Conservation (phyloP, 495 filamentous ascomycete genomes). For the Melanomma pulvis-pyrius region DNA sequence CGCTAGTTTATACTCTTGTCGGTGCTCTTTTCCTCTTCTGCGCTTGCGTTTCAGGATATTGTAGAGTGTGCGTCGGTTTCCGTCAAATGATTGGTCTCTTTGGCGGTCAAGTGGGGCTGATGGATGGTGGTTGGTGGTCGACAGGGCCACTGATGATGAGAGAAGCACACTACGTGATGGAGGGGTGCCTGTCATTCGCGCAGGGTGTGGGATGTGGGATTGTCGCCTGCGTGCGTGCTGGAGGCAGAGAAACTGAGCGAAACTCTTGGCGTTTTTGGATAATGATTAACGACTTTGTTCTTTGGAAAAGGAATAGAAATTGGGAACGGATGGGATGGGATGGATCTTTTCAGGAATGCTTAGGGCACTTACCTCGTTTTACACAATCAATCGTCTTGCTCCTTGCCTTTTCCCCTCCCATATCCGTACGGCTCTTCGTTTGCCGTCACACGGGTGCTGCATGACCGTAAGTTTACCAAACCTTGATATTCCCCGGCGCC, state of each 20-base stretch:
- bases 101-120: constrained; percentile 16
- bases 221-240: constrained; percentile 1
- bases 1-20: not conserved
- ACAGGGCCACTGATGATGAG: constrained; percentile 1
- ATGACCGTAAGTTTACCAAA: constrained; percentile 1
- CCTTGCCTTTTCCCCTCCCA: not conserved
- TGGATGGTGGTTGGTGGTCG: constrained; percentile 16
- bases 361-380: constrained; percentile 10
- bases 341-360: not conserved
- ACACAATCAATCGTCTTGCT: not conserved
- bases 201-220: not conserved
- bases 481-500: constrained; percentile 5
- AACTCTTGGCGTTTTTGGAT: not conserved
- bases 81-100: constrained; percentile 23
- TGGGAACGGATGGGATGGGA: not conserved
- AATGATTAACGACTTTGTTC: too few species aligned
- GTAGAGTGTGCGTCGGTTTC: constrained; percentile 4
- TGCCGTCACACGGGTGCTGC: constrained; percentile 17
- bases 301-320: too few species aligned
- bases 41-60: constrained; percentile 31
- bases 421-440: constrained; percentile 13
- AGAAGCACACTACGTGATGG: constrained; percentile 11
- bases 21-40: constrained; percentile 18
- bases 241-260: not conserved
- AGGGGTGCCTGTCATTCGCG: constrained; percentile 5